Evolutionary conservation across 2,329 filamentous ascomycete genomes (phyloP).

Genomic region (Nemania abortiva): DNA sequence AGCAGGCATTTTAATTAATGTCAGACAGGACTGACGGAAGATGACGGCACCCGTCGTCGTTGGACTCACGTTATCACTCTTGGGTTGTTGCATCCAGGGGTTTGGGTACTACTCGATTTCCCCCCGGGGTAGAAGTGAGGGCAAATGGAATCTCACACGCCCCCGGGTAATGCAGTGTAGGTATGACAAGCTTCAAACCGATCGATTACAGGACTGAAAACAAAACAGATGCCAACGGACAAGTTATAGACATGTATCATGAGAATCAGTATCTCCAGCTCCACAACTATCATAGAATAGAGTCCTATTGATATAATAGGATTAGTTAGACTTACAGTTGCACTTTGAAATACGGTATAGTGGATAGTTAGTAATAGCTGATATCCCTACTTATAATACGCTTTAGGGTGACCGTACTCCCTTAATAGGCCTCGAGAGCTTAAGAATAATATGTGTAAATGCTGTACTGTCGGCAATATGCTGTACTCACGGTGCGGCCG

Average conservation of each 20-base stretch:
- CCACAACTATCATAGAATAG: neutral
- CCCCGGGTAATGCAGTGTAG: neutral
- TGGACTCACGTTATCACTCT: neutral
- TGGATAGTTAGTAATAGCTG: neutral
- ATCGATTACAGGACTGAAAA: too few relatives aligned
- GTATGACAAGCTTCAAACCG: too few relatives aligned
- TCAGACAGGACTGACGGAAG: constrained; percentile 21
- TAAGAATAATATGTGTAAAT: neutral
- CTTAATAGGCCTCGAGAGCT: neutral
- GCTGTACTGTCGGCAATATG: neutral
- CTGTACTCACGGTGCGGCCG: neutral
- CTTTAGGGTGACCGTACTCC: neutral
- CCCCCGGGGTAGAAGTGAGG: neutral
- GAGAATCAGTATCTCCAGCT: neutral
- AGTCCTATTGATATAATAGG: neutral
- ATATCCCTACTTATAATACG: neutral
- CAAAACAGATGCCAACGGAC: neutral
- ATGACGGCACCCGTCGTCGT: constrained; percentile 25
- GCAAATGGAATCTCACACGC: neutral
- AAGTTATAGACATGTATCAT: neutral
- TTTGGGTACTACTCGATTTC: neutral
- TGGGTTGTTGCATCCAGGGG: neutral
- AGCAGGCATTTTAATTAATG: constrained; percentile 26
- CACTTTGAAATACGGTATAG: too few relatives aligned
- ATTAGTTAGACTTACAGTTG: too few relatives aligned